Conservation (phyloP, 225 moss, liverwort and hornwort species). For the Bryoerythrophyllum caledonicum region DNA sequence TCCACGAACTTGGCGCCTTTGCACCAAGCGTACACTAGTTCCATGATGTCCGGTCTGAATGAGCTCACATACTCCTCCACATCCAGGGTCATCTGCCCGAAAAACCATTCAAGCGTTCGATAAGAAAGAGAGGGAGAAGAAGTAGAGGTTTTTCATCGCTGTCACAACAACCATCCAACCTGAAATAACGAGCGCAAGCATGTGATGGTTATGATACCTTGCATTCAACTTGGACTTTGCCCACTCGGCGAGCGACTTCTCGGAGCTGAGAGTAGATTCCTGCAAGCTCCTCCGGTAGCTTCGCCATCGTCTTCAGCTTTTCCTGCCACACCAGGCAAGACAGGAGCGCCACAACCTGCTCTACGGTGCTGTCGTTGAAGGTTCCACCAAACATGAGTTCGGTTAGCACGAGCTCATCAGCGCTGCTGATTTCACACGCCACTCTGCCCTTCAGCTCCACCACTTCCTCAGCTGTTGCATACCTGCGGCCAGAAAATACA, state of each 20-base stretch:
- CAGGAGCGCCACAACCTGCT: constrained; percentile 82
- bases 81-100: constrained; percentile 69
- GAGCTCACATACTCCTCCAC: constrained; percentile 83
- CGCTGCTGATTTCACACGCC: constrained; percentile 96
- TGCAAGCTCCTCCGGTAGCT: constrained; percentile 80
- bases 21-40: constrained; percentile 81
- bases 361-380: constrained; percentile 72
- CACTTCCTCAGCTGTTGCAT: constrained; percentile 80
- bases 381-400: constrained; percentile 86
- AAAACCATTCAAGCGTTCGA: no score
- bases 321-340: constrained; percentile 97
- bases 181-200: neutral
- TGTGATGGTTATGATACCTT: constrained; percentile 52
- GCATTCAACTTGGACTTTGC: constrained; percentile 84
- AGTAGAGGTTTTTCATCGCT: neutral
- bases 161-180: neutral
- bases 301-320: constrained; percentile 63
- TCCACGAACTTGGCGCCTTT: constrained; percentile 89
- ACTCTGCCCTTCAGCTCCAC: constrained; percentile 92
- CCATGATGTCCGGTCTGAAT: constrained; percentile 91
- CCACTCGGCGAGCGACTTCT: constrained; percentile 86
- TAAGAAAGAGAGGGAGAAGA: neutral
- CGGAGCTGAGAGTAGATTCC: constrained; percentile 82
- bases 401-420: constrained; percentile 88
- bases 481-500: constrained; percentile 43